Conservation (phyloP, 345 rosid genomes). For the Melaleuca alternifolia region DNA sequence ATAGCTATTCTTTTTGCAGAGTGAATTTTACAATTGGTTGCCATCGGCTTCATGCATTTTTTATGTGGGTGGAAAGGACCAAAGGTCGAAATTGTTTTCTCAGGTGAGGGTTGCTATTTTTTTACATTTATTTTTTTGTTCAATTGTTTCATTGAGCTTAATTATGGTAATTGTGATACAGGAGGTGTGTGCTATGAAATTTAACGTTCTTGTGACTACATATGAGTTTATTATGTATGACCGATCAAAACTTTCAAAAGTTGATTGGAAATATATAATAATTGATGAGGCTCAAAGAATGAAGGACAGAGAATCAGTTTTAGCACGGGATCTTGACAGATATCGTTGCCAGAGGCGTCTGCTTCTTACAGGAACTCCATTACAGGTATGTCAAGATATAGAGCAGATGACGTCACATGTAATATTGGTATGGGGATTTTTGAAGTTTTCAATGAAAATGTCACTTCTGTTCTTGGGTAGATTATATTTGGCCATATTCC, state of each 20-base stretch:
- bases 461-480: background rate
- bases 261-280: slow-evolving; percentile 97
- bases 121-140: background rate
- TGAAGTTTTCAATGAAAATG: background rate
- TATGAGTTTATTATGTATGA: slow-evolving; percentile 99
- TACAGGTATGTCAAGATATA: slow-evolving; percentile 61
- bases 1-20: slow-evolving; percentile 39
- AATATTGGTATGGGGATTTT: background rate
- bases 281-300: slow-evolving; percentile 99
- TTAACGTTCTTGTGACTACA: slow-evolving; percentile 95
- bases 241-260: slow-evolving; percentile 90
- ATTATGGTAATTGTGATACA: slow-evolving; percentile 14
- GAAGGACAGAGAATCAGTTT: slow-evolving; percentile 99
- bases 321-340: slow-evolving; percentile 99
- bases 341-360: slow-evolving; percentile 98
- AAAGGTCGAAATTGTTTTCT: slow-evolving; percentile 85
- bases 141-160: slow-evolving; percentile 8
- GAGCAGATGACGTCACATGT: background rate
- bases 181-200: slow-evolving; percentile 97
- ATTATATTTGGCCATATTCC: background rate
- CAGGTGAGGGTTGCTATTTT: slow-evolving; percentile 42
- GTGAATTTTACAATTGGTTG: slow-evolving; percentile 94
- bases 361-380: slow-evolving; percentile 98
- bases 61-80: slow-evolving; percentile 95
- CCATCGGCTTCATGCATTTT: slow-evolving; percentile 94